These are phyloP conservation scores for Danielia oregonensis DNA, from an alignment of 805 yeast species.

Conservation along the genomic window DNA sequence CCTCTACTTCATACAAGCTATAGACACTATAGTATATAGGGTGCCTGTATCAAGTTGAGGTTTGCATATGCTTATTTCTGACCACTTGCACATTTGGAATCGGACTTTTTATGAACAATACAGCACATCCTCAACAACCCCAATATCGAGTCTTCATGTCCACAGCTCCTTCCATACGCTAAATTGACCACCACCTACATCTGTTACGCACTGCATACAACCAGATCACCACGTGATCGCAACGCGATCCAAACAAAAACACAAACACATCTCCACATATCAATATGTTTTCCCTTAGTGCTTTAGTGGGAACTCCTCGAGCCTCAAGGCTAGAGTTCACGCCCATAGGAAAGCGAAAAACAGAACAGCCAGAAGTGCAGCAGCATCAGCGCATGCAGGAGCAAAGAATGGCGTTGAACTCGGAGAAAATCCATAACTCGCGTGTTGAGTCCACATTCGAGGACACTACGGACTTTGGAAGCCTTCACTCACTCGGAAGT, in stretches of 20 bases:
- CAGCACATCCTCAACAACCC: too few species aligned
- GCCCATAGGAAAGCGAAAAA: constrained; percentile 21
- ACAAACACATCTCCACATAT: too few species aligned
- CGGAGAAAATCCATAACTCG: constrained; percentile 7
- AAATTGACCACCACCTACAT: too few species aligned
- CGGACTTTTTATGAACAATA: too few species aligned
- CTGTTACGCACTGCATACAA: too few species aligned
- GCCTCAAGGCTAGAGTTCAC: constrained; percentile 20
- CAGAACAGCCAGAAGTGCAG: background rate
- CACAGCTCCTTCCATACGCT: too few species aligned
- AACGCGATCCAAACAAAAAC: constrained; percentile 1
- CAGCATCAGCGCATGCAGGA: background rate
- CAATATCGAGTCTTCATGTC: too few species aligned
- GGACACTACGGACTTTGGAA: constrained; percentile 7
- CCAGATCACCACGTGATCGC: background rate
- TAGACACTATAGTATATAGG: too few species aligned
- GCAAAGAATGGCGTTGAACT: constrained; percentile 4
- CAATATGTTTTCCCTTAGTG: constrained; percentile 18
- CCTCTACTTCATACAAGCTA: too few species aligned
- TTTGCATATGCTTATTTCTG: too few species aligned
- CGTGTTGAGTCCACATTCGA: constrained; percentile 12
- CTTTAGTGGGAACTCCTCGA: constrained; percentile 17
- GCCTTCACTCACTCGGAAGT: constrained; percentile 3
- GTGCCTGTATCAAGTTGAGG: too few species aligned
- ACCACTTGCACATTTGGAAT: too few species aligned